Evolutionary conservation across 306 rosid genomes (phyloP), one percentile per base, ranked within the genome.

Genomic region (Carpinus viminea): DNA sequence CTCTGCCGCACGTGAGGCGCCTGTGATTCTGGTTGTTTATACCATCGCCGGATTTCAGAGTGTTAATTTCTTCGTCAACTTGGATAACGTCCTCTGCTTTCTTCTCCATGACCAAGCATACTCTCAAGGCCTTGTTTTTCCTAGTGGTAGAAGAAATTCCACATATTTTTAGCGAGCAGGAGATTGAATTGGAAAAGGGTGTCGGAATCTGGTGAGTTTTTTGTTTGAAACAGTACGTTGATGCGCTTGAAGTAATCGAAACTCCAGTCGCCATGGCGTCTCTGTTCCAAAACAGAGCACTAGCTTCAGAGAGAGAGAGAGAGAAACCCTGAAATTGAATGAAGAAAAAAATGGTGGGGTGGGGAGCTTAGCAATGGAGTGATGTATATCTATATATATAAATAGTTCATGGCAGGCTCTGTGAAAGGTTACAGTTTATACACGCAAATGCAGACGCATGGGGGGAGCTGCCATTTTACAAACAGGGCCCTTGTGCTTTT

Each of bases 1-100:
- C 84, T 87, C 97, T 0, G 86, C 88, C 73, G 84, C 48, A 50
- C 80, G 87, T 12, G 72, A 11, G 26, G 94, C 70, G 45, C 45
- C 45, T 15, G 87, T 12, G 52, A 79, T 57, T 57, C 85, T 83
- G 83, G 20, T 90, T 56, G n/a, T 26, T 24, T 16, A 73, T 43
- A 26, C 9, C 64, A 21, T 53, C 72, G 41, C 24, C 50, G 50
- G 47, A 38, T 4, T 66, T 12, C 15, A 38, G 50, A 66, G 24
- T 9, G 50, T 66, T 2, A 31, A 31, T 66, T 66, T 66, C 51
- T n/a, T 66, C 18, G 15, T 41, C 28, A 41, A 9, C 51, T 18
- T 41, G 28, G 38, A 41, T 41, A 13, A 68, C 24, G 13, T 78
- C 50, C 80, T 76, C 84, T 78, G 70, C 24, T 72, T 47, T 82